Evolutionary conservation across 2,329 filamentous ascomycete species (phyloP).

Genomic region (Phialophora expanda): DNA sequence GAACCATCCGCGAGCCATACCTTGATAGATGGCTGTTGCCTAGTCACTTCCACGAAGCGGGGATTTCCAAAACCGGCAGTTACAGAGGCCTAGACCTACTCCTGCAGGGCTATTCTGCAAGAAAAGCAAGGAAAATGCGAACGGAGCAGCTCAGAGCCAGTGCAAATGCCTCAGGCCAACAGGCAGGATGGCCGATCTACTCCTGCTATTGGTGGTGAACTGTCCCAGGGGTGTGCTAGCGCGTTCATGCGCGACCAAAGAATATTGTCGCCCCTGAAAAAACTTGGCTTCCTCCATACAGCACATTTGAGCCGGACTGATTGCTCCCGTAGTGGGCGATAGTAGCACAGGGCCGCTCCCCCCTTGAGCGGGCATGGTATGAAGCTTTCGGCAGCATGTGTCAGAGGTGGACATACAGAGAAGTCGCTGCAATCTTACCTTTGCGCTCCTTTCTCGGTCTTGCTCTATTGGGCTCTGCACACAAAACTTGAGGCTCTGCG

Average conservation of each 20-base stretch:
- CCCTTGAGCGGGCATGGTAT: neutral
- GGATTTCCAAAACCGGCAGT: neutral
- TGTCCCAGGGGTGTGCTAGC: neutral
- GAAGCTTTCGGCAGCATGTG: neutral
- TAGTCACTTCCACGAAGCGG: neutral
- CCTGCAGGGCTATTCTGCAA: too few species aligned
- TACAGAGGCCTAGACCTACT: neutral
- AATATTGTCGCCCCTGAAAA: neutral
- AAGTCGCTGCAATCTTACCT: neutral
- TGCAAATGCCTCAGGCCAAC: neutral
- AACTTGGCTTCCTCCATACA: conserved; percentile 6
- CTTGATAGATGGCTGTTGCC: neutral
- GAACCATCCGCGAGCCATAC: neutral
- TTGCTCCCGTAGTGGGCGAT: conserved; percentile 5
- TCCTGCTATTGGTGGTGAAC: neutral
- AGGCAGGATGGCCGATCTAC: neutral
- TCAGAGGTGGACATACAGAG: conserved; percentile 1
- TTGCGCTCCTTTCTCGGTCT: neutral
- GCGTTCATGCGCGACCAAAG: neutral
- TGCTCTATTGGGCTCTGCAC: neutral
- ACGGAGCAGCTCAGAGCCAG: neutral
- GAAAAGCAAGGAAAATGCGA: neutral
- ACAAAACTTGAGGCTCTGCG: neutral
- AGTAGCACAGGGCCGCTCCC: neutral
- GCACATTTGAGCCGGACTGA: conserved; percentile 1